A percentile compares a stretch with the other conserved stretches of the same genome.
Evolutionary conservation across 2,329 filamentous ascomycete genomes (phyloP).

Genomic region (Arthroderma sp.): DNA sequence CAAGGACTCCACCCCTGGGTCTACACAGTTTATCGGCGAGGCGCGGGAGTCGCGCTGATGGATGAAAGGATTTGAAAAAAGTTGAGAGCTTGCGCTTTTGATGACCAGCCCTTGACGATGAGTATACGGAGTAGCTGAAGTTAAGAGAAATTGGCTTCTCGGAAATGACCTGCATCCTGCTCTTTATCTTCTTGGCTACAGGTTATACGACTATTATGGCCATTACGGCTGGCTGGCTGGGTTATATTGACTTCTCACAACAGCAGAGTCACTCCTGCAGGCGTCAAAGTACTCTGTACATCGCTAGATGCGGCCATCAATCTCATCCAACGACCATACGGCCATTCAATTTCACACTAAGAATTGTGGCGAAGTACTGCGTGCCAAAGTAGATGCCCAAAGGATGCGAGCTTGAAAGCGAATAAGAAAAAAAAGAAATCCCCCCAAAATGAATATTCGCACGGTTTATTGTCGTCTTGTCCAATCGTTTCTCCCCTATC

Average conservation of each 20-base stretch:
- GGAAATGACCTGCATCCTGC: background rate
- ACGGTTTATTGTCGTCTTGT: background rate
- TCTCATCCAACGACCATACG: background rate
- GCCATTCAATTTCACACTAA: background rate
- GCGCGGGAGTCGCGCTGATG: constrained; percentile 1
- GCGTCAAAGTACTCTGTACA: background rate
- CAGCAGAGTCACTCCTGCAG: background rate
- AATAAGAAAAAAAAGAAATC: constrained; percentile 1
- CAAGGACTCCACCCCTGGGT: background rate
- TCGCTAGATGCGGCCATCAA: background rate
- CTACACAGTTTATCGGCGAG: background rate
- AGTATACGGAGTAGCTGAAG: background rate
- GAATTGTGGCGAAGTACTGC: background rate
- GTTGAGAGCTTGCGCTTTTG: background rate
- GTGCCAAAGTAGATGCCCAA: background rate
- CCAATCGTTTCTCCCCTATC: background rate
- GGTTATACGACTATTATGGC: background rate
- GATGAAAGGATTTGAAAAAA: background rate
- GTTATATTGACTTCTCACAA: background rate
- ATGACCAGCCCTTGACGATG: background rate
- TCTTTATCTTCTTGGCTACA: background rate
- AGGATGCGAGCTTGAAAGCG: background rate
- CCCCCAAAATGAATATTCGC: background rate
- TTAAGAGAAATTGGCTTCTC: background rate
- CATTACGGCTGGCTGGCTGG: too few relatives aligned